These are phyloP conservation scores for Fraxinus sp. DNA, from an alignment of 305 asterid species.

Conservation along the genomic window DNA sequence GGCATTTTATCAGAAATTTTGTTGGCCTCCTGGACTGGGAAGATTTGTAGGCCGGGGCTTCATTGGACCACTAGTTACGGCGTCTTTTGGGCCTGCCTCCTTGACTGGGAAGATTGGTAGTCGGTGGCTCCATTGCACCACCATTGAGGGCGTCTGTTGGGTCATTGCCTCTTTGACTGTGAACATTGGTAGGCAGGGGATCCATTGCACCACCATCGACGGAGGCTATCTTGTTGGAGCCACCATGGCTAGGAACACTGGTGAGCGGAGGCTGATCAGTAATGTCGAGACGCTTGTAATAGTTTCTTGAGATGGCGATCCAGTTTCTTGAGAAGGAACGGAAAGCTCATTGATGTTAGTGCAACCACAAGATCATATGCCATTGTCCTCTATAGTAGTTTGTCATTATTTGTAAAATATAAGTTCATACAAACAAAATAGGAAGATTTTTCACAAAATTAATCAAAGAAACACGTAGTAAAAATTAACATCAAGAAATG, in stretches of 20 bases:
- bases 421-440: background rate
- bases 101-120: background rate
- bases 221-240: background rate
- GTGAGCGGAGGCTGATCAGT: background rate
- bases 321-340: background rate
- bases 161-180: background rate
- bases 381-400: background rate
- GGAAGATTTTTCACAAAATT: background rate
- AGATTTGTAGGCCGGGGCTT: background rate
- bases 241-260: background rate
- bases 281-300: background rate
- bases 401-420: background rate
- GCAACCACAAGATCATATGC: background rate
- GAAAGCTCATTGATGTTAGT: background rate
- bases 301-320: background rate
- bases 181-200: background rate
- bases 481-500: background rate
- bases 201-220: background rate
- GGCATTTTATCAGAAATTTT: background rate
- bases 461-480: background rate
- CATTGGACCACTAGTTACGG: background rate
- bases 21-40: slow-evolving; percentile 9
- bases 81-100: background rate
- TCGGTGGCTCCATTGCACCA: background rate
- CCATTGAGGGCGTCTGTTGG: background rate